These are phyloP conservation scores for Leccinum fallax DNA, from an alignment of 1,284 basidiomycete genomes.

Conservation along the genomic window DNA sequence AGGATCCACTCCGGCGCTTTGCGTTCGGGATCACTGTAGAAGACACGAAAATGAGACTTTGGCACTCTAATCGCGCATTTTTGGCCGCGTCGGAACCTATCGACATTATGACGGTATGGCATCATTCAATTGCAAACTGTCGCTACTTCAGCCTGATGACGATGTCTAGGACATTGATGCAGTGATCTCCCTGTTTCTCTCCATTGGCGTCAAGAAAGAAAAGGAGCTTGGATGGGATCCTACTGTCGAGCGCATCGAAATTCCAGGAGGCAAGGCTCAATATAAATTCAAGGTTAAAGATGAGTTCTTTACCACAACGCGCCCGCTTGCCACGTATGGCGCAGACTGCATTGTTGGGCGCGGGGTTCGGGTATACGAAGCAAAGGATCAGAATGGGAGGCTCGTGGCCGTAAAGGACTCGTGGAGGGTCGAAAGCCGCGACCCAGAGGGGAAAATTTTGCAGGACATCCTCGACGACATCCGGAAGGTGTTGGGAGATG, in stretches of 20 bases:
- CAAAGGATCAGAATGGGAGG: no score
- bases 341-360: no score
- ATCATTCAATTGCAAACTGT: not conserved
- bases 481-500: no score
- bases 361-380: no score
- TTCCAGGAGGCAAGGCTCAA: no score
- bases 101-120: not conserved
- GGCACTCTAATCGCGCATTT: not conserved
- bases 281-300: no score
- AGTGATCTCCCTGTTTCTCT: slow-evolving; percentile 11
- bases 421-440: no score
- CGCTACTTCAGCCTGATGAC: not conserved
- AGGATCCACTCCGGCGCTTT: not conserved
- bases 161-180: not conserved
- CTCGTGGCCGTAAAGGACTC: no score
- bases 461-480: no score
- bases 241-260: not conserved
- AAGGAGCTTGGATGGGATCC: not conserved
- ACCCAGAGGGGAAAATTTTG: no score
- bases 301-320: no score
- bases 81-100: not conserved
- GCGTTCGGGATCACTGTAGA: not conserved
- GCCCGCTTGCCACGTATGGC: no score
- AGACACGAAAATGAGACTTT: not conserved
- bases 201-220: not conserved